Conservation (phyloP, 805 yeast genomes). For the Kazachstania psychrophila region DNA sequence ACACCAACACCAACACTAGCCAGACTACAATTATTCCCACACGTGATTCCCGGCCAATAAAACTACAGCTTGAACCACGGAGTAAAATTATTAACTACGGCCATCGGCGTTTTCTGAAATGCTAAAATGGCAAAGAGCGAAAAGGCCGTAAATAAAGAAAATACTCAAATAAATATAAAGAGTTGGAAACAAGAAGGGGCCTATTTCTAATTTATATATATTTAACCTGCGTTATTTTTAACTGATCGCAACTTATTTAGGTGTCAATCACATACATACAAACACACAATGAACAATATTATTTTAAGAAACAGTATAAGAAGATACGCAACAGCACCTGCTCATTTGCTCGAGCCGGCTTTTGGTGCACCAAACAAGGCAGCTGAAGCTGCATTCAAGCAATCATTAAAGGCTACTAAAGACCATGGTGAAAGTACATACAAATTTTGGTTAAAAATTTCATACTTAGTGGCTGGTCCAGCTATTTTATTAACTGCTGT, state of each 20-base stretch:
- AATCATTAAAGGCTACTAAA: conserved; percentile 51
- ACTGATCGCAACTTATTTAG: no score
- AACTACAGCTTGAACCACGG: no score
- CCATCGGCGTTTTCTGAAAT: background rate
- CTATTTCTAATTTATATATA: no score
- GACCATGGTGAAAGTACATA: conserved; percentile 77
- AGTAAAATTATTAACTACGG: no score
- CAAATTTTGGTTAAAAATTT: conserved; percentile 75
- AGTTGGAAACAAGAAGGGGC: no score
- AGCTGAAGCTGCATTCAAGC: conserved; percentile 64
- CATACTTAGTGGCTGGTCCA: conserved; percentile 74
- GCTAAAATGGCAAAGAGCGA: background rate
- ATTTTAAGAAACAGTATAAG: conserved; percentile 15
- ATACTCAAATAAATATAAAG: background rate
- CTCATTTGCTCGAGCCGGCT: conserved; percentile 40
- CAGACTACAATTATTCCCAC: no score
- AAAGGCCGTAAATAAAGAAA: background rate
- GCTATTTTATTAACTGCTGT: conserved; percentile 65
- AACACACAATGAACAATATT: conserved; percentile 1
- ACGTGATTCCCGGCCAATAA: conserved; percentile 3
- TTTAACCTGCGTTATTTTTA: no score
- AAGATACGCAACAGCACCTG: conserved; percentile 32
- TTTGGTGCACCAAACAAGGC: conserved; percentile 38
- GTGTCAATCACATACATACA: background rate
- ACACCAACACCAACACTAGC: no score